Base-by-base conservation (phyloP, 345 rosid genomes). In the Brassica rapa region DNA sequence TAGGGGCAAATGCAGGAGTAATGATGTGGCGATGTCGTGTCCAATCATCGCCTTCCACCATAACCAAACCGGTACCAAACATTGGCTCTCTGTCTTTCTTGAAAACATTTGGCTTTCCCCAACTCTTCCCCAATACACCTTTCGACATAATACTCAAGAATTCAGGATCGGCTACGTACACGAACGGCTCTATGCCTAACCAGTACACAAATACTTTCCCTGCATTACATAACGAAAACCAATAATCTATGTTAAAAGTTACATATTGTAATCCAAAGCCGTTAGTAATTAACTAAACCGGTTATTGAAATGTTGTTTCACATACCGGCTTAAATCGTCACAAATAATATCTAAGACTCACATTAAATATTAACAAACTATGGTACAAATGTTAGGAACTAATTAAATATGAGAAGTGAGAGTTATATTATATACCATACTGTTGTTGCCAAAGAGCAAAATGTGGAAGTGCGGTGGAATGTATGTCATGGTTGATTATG, bases 41-140 rank as follows among this genome's bases (percentile, higher is more conserved):
- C 99, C 99, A 90, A 0, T 90, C 94, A 19, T 93, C 92, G 2
- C 97, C 97, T 83, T 93, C 98, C 53, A 87, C 97, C 97, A 91
- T 95, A 10, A 86, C 66, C 78, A 93, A 77, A 29, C 99, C 98
- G 7, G 87, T 82, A 11, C 99, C 99, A 71, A 95, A 95, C 96
- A 95, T 93, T 27, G 99, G 97, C 49, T 88, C 84, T 72, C 98
- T 87, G 79, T 95, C 99, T 30, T 84, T 82, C 81, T 88, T 91
- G 82, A 93, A 89, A 16, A 95, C 93, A 39, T 65, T 66, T 39
- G 98, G 98, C 71, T 95, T 95, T 63, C 99, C 99, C 99, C 99
- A 91, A 16, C 87, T 90, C 86, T 91, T 95, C 9, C 98, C 99
- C 89, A 87, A 63, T 5, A 95, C 89, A 9, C 99, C 98, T 9